These are phyloP conservation scores for Linum trigynum DNA, from an alignment of 345 rosid species.

Conservation along the genomic window DNA sequence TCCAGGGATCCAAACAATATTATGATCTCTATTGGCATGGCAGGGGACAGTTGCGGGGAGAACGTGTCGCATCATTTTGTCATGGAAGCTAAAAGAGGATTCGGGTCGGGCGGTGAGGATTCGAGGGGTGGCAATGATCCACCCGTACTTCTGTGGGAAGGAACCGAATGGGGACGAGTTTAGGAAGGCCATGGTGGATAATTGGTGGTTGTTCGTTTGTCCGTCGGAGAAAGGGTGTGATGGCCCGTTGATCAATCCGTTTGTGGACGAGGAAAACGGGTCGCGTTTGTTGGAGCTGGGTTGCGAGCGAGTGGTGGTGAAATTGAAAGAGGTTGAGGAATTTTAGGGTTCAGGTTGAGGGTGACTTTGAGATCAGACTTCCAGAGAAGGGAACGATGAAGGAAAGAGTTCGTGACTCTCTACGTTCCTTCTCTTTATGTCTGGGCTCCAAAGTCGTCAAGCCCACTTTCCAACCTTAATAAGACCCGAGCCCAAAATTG, in stretches of 20 bases:
- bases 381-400: no score
- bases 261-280: conserved; percentile 25
- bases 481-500: no score
- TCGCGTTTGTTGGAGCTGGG: conserved; percentile 41
- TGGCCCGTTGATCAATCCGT: conserved; percentile 70
- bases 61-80: background rate
- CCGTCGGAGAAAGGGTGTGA: conserved; percentile 61
- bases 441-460: no score
- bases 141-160: conserved; percentile 17
- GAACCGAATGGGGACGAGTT: conserved; percentile 38
- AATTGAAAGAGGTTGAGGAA: no score
- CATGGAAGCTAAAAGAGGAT: background rate
- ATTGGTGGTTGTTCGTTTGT: conserved; percentile 76
- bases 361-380: no score
- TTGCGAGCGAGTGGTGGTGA: conserved; percentile 39
- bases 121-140: conserved; percentile 2
- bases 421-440: no score
- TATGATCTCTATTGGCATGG: no score
- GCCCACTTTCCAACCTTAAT: no score
- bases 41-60: conserved; percentile 3
- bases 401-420: no score
- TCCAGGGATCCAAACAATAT: no score
- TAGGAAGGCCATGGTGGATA: conserved; percentile 57
- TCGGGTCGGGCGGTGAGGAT: background rate
- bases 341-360: no score